Percentiles rank a stretch among this genome's conserved stretches.
phyloP scores from a whole-genome alignment of 2,329 filamentous ascomycete species.

The Graphium sp. region DNA sequence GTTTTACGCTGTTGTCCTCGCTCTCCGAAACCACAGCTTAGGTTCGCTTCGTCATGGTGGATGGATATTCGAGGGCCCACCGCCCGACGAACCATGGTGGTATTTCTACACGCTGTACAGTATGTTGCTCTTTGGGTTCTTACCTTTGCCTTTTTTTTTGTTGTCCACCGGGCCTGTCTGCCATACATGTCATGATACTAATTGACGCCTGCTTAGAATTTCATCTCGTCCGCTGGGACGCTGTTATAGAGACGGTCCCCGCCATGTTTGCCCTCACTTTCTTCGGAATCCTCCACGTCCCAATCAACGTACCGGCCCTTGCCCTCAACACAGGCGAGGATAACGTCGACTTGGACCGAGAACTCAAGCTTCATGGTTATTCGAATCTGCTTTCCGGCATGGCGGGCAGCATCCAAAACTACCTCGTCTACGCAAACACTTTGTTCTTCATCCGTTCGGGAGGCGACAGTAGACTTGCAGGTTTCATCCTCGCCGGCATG shows the following conservation, averaged over 20 bases:
- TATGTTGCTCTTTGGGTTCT: constrained; percentile 24
- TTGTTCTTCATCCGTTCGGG: constrained; percentile 93
- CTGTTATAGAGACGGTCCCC: constrained; percentile 68
- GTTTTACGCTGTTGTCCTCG: constrained; percentile 64
- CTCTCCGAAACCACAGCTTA: constrained; percentile 50
- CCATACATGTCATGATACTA: background rate
- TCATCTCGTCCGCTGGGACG: constrained; percentile 64
- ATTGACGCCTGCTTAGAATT: too few species aligned
- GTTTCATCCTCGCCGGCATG: constrained; percentile 63
- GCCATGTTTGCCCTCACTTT: constrained; percentile 96
- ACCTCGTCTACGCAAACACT: constrained; percentile 93
- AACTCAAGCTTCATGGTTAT: constrained; percentile 81
- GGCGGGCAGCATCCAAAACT: constrained; percentile 84
- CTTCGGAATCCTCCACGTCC: constrained; percentile 91
- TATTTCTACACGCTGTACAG: constrained; percentile 94
- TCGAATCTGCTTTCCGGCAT: constrained; percentile 85
- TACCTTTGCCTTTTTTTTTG: background rate
- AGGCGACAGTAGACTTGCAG: constrained; percentile 72
- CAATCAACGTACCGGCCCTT: constrained; percentile 91
- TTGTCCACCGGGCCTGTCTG: background rate
- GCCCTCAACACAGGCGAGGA: constrained; percentile 86
- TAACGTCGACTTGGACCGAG: constrained; percentile 76
- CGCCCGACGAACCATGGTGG: constrained; percentile 81
- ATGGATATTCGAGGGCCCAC: constrained; percentile 85
- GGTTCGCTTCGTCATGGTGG: constrained; percentile 52